A percentile compares a stretch with the other conserved stretches of the same genome.
These are phyloP conservation scores for Canariomyces notabilis DNA, from an alignment of 2,329 filamentous ascomycete species.

Conservation along the genomic window DNA sequence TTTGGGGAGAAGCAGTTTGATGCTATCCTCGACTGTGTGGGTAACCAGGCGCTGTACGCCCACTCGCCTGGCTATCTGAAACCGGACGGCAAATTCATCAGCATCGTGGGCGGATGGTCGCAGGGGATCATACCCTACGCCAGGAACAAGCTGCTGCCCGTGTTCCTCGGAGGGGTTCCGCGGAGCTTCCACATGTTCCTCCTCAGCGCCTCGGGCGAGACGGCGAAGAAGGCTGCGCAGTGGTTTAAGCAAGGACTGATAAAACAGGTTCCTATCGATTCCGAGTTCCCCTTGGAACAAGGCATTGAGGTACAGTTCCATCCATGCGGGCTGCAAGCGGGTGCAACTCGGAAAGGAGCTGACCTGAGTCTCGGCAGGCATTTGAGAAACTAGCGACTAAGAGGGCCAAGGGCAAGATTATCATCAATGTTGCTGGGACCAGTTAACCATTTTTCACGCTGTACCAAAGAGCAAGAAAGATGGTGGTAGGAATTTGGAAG, in stretches of 20 bases:
- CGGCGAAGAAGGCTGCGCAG: slow-evolving; percentile 25
- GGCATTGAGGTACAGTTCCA: slow-evolving; percentile 25
- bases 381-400: slow-evolving; percentile 31
- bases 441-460: background rate
- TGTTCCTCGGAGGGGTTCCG: slow-evolving; percentile 30
- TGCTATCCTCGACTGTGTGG: slow-evolving; percentile 46
- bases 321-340: background rate
- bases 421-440: slow-evolving; percentile 25
- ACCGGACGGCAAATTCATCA: slow-evolving; percentile 32
- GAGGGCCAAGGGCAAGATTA: slow-evolving; percentile 31
- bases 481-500: background rate
- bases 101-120: slow-evolving; percentile 30
- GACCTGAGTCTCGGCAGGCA: slow-evolving; percentile 17
- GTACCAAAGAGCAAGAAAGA: background rate
- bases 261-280: slow-evolving; percentile 28
- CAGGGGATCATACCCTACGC: slow-evolving; percentile 29
- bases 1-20: slow-evolving; percentile 33
- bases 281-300: slow-evolving; percentile 29
- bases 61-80: slow-evolving; percentile 37
- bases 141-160: slow-evolving; percentile 30
- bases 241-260: slow-evolving; percentile 28
- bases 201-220: slow-evolving; percentile 26
- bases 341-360: background rate
- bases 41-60: slow-evolving; percentile 42
- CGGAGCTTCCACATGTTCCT: slow-evolving; percentile 29